phyloP scores from a whole-genome alignment of 2,329 filamentous ascomycete species.

The Diaporthe capsici region DNA sequence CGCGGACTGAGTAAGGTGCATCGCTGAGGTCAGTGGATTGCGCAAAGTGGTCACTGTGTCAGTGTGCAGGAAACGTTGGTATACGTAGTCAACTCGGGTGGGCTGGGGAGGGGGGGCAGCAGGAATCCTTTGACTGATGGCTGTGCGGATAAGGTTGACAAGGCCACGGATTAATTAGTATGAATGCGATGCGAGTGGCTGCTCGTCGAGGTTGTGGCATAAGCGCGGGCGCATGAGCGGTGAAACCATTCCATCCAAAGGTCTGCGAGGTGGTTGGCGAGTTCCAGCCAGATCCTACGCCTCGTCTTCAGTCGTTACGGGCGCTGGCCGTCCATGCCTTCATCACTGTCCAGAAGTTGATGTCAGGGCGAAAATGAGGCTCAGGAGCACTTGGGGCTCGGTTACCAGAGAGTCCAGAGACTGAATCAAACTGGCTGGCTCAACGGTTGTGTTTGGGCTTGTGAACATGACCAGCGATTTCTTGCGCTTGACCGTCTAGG shows the following conservation, averaged over 20 bases:
- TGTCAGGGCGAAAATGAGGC: constrained; percentile 17
- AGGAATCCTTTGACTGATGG: constrained; percentile 21
- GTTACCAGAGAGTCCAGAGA: not conserved
- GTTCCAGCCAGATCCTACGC: constrained; percentile 25
- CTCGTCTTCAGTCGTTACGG: constrained; percentile 15
- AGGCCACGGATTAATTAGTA: constrained; percentile 30
- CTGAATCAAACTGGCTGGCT: constrained; percentile 13
- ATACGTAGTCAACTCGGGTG: constrained; percentile 2
- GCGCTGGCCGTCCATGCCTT: constrained; percentile 12
- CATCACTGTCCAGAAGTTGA: not conserved
- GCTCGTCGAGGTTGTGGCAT: constrained; percentile 20
- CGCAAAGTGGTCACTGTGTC: constrained; percentile 4
- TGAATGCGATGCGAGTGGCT: constrained; percentile 32
- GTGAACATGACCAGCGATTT: constrained; percentile 9
- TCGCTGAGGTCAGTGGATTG: constrained; percentile 21
- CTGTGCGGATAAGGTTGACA: constrained; percentile 34
- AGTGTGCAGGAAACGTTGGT: constrained; percentile 4
- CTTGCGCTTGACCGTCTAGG: constrained; percentile 28
- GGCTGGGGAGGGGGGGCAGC: constrained; percentile 11
- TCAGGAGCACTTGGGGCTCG: not conserved
- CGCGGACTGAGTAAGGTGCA: constrained; percentile 4
- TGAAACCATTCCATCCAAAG: constrained; percentile 32
- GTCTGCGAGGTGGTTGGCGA: constrained; percentile 24
- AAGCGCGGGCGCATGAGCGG: constrained; percentile 29
- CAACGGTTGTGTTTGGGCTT: constrained; percentile 13